Evolutionary conservation across 441 rosid species (phyloP), one percentile per base, ranked within the genome.

Genomic region (Gossypium schwendimanii): DNA sequence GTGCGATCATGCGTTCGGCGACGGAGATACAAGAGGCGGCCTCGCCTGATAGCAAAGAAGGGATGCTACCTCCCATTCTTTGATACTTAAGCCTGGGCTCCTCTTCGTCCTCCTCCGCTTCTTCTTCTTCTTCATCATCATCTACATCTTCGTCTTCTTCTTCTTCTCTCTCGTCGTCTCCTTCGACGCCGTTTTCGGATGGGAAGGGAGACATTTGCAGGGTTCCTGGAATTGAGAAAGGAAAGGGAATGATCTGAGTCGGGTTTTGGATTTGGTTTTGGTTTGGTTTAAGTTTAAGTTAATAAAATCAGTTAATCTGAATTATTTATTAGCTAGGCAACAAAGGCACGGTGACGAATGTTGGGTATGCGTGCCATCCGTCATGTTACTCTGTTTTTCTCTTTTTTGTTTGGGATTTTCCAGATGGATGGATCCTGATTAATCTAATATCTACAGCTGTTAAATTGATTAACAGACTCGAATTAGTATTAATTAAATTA

Each of bases 11-110:
- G 50, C 98, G 86, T 72, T 91, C 97, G 2, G 97, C 97, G 2
- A 93, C 92, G 14, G 98, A 87, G 73, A 96, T 80, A 81, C 97
- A 96, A 18, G 98, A 90, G 33, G 99, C 97, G 15, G 97, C 97
- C 44, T 91, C 94, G 78, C 82, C 88, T 21, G 97, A 82, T 6
- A 96, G 81, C 71, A 96, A 82, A 39, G 88, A 59, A 41, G 97
- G 98, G 53, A 96, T 85, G 86, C 91, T 96, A 0, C 99, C 97
- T 53, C 98, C 96, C 97, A 96, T 90, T 72, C 97, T 83, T 80
- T 96, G 99, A 76, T 96, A 96, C 87, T 96, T 96, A 26, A 96
- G 84, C 49, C 96, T 88, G 70, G 99, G 98, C 86, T 93, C 98
- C 44, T 93, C 99, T 54, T 95, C 99, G 0, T 83, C 91, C 0